These are phyloP conservation scores for Musa acuminata DNA, from an alignment of 176 grass and related monocot genomes.

Conservation along the genomic window DNA sequence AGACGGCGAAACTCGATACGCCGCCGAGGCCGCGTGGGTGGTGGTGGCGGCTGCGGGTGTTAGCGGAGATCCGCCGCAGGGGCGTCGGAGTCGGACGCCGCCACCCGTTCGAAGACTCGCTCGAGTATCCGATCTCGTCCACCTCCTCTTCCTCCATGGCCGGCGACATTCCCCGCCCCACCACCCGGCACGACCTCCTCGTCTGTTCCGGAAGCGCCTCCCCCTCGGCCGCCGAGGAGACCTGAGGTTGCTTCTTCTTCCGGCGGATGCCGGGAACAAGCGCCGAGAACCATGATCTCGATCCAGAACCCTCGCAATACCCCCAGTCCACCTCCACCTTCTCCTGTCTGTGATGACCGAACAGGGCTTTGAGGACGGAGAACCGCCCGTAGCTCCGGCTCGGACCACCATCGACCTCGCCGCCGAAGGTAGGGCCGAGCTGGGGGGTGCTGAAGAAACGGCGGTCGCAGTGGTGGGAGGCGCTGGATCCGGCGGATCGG, in stretches of 20 bases:
- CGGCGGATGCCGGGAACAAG: background rate
- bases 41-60: background rate
- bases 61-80: background rate
- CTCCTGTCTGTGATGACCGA: constrained; percentile 9
- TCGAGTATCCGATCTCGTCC: constrained; percentile 1
- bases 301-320: background rate
- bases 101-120: constrained; percentile 5
- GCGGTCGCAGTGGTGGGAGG: background rate
- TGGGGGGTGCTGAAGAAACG: constrained; percentile 16
- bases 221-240: background rate
- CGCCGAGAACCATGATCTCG: constrained; percentile 14
- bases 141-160: background rate
- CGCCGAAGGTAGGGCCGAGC: constrained; percentile 4
- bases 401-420: background rate
- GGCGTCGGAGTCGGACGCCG: constrained; percentile 7
- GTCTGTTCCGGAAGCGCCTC: background rate
- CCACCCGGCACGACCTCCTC: background rate
- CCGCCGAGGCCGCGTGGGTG: background rate
- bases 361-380: background rate
- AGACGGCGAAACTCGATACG: constrained; percentile 12
- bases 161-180: constrained; percentile 12
- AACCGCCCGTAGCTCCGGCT: background rate
- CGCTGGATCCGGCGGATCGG: no score
- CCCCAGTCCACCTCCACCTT: background rate
- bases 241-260: constrained; percentile 1